Evolutionary conservation across 768 basidiomycete genomes (phyloP).

Genomic region (Clitopilus hobsonii): DNA sequence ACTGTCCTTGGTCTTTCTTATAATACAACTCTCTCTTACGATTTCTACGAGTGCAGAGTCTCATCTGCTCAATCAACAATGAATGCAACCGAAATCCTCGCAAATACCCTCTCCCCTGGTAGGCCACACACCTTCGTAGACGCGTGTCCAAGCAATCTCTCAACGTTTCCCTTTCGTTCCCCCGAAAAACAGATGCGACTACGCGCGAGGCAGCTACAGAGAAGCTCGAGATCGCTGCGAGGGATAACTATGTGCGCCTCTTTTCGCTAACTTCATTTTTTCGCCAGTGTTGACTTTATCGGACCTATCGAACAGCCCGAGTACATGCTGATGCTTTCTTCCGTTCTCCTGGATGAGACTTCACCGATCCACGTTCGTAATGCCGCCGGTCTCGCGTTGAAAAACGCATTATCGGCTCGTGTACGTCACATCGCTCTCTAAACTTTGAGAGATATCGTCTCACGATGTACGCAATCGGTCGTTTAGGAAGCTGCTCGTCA

Average conservation of each 20-base stretch:
- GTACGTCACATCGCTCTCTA: slow-evolving; percentile 47
- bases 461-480: slow-evolving; percentile 9
- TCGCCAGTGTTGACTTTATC: slow-evolving; percentile 6
- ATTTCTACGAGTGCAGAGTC: slow-evolving; percentile 8
- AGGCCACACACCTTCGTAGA: slow-evolving; percentile 28
- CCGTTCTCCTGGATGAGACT: slow-evolving; percentile 76
- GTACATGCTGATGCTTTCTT: slow-evolving; percentile 89
- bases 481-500: slow-evolving; percentile 72
- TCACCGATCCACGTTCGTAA: slow-evolving; percentile 75
- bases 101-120: slow-evolving; percentile 91
- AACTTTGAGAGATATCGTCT: slow-evolving; percentile 15
- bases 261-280: slow-evolving; percentile 10
- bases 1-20: neutral
- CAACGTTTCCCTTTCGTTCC: slow-evolving; percentile 15
- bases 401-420: slow-evolving; percentile 88
- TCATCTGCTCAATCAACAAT: slow-evolving; percentile 42
- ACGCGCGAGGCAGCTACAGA: slow-evolving; percentile 91
- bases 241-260: slow-evolving; percentile 82
- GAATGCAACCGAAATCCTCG: slow-evolving; percentile 89
- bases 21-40: slow-evolving; percentile 6
- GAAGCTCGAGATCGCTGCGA: slow-evolving; percentile 81
- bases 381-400: slow-evolving; percentile 95
- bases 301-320: slow-evolving; percentile 54
- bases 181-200: slow-evolving; percentile 58
- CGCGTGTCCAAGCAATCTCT: slow-evolving; percentile 20